Evolutionary conservation across 139 green algal species (phyloP), one percentile per base, ranked within the genome.

Genomic region (Deuterostichococcus epilithicus): DNA sequence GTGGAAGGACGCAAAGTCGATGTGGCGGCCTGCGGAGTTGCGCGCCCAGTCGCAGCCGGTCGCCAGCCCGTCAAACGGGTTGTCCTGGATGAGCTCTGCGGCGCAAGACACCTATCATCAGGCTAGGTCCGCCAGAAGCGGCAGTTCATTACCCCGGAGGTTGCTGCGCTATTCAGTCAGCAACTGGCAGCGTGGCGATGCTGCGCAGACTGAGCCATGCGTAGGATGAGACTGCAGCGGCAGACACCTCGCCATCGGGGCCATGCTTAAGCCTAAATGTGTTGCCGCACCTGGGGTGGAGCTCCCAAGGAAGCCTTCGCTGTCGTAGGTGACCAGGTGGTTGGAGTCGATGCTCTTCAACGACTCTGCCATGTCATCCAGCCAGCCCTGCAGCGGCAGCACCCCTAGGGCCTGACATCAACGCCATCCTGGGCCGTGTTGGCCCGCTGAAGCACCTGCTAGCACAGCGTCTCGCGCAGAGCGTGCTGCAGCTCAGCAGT

Each of bases 261-360:
- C 58, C 25, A 70, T n/a, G 30, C 8, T 52, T 0, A 44, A 81
- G 33, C 8, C 45, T 20, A 44, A 30, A 20, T 60, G 67, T 45
- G 20, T 34, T 37, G 36, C 34, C 71, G 65, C 26, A 66, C 75
- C 77, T 70, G 88, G 82, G 20, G 86, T 90, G 59, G 82, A 88
- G 39, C 79, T 76, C 0, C 91, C 91, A 6, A 90, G 90, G 82
- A 96, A 95, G 10, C 91, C 91, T 42, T 95, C 91, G 20, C 68
- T 70, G 18, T 91, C 90, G 1, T 89, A 70, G 2, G 86, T 91
- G 35, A 96, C 52, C n/a, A 93, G 75, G 82, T 96, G 91, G 66
- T 91, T 88, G 28, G 78, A 76, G 76, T 95, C 90, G 28, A 94
- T 58, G 18, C n/a, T 71, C 42, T 91, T 91, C 0, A 95, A 60